phyloP scores from a whole-genome alignment of 352 stramenopile genomes.

The Halophytophthora batemanensis region DNA sequence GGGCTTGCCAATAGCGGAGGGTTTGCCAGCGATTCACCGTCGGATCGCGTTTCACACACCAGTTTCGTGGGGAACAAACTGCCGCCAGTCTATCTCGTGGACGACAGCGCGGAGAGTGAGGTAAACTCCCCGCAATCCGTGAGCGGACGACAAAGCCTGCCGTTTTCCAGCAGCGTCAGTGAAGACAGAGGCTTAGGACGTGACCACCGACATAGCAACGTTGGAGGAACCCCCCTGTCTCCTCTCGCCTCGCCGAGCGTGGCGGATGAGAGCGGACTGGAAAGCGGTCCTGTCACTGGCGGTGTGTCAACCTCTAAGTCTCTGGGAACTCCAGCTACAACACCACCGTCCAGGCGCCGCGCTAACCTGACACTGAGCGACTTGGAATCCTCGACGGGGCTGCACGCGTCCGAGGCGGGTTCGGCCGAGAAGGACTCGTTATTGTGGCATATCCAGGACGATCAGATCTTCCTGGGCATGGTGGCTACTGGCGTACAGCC shows the following conservation, averaged over 20 bases:
- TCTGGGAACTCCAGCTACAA: slow-evolving; percentile 19
- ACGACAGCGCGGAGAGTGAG: slow-evolving; percentile 59
- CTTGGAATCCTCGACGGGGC: slow-evolving; percentile 45
- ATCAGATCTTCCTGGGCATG: slow-evolving; percentile 98
- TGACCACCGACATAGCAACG: slow-evolving; percentile 17
- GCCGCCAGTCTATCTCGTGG: slow-evolving; percentile 79
- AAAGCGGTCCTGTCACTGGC: slow-evolving; percentile 14
- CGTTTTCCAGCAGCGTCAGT: slow-evolving; percentile 33
- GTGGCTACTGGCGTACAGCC: slow-evolving; percentile 94
- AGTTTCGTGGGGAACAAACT: slow-evolving; percentile 28
- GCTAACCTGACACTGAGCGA: slow-evolving; percentile 38
- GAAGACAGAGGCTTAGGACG: slow-evolving; percentile 23
- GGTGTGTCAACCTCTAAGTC: slow-evolving; percentile 13
- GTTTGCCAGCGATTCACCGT: slow-evolving; percentile 12
- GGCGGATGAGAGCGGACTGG: slow-evolving; percentile 18
- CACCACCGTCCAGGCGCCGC: slow-evolving; percentile 21
- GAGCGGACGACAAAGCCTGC: slow-evolving; percentile 14
- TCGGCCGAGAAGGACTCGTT: slow-evolving; percentile 56
- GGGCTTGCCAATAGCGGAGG: slow-evolving; percentile 10
- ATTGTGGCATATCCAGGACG: slow-evolving; percentile 88
- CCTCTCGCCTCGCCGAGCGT: slow-evolving; percentile 30
- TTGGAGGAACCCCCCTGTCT: slow-evolving; percentile 15
- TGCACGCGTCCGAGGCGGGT: slow-evolving; percentile 48
- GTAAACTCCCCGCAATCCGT: slow-evolving; percentile 35
- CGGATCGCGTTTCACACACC: slow-evolving; percentile 6